Conservation (phyloP, 1,139 yeast genomes). For the Yamadazyma jaroonii region DNA sequence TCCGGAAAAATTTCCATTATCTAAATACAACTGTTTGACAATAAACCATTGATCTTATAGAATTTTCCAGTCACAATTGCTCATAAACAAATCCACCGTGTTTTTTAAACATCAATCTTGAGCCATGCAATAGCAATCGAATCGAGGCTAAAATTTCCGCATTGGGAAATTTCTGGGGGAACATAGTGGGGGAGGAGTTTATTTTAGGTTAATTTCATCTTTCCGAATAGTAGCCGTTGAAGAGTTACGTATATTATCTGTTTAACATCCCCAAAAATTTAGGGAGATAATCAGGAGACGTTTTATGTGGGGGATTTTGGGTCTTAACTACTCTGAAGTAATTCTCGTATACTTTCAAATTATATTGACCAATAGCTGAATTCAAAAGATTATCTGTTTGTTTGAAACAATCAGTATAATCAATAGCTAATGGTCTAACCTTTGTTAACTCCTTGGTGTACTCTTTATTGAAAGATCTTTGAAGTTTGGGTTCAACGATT, state of each 20-base stretch:
- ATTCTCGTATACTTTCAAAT: slow-evolving; percentile 46
- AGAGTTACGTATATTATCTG: slow-evolving; percentile 18
- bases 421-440: slow-evolving; percentile 39
- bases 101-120: too few species aligned
- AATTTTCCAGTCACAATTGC: too few species aligned
- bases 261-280: slow-evolving; percentile 27
- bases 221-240: slow-evolving; percentile 9
- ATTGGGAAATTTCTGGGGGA: slow-evolving; percentile 1
- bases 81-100: too few species aligned
- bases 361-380: slow-evolving; percentile 40
- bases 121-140: neutral
- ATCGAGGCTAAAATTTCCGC: neutral
- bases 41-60: too few species aligned
- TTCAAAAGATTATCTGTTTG: slow-evolving; percentile 40
- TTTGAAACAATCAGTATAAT: slow-evolving; percentile 45
- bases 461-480: neutral
- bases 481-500: slow-evolving; percentile 26
- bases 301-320: slow-evolving; percentile 33
- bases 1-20: too few species aligned
- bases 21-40: too few species aligned
- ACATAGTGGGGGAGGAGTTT: neutral
- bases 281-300: slow-evolving; percentile 36
- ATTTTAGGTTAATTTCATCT: slow-evolving; percentile 29
- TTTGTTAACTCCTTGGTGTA: slow-evolving; percentile 24
- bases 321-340: slow-evolving; percentile 36